Evolutionary conservation across 441 rosid genomes (phyloP).

Genomic region (Lepidium campestre): DNA sequence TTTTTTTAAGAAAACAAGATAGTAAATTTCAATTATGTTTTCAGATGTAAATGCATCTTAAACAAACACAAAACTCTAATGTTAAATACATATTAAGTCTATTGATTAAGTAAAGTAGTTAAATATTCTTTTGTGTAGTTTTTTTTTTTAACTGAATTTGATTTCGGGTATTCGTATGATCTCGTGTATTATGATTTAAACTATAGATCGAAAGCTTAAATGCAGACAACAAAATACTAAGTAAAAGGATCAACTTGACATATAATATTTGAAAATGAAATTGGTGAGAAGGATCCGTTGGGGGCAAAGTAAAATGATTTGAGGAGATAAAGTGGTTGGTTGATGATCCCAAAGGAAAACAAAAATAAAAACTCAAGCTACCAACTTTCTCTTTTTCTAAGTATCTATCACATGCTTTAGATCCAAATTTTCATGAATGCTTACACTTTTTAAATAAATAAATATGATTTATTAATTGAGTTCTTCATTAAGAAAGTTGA

Average conservation of each 20-base stretch:
- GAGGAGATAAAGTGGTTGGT: slow-evolving; percentile 7
- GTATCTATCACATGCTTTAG: slow-evolving; percentile 15
- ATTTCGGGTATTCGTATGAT: no score
- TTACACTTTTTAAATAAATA: neutral
- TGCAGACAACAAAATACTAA: neutral
- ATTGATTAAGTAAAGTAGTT: no score
- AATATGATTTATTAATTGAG: neutral
- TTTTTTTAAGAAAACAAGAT: neutral
- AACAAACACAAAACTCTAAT: neutral
- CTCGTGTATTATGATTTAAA: no score
- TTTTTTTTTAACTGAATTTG: no score
- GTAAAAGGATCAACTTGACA: neutral
- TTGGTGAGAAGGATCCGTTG: slow-evolving; percentile 16
- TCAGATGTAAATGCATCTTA: neutral
- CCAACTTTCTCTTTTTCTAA: slow-evolving; percentile 21
- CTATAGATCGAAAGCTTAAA: no score
- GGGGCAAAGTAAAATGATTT: slow-evolving; percentile 18
- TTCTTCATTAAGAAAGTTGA: neutral
- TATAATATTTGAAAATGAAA: neutral
- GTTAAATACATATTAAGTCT: neutral
- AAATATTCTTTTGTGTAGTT: no score
- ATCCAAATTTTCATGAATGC: slow-evolving; percentile 2
- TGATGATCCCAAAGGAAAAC: slow-evolving; percentile 27
- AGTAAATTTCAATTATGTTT: neutral
- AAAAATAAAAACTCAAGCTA: neutral